A percentile compares a stretch with the other conserved stretches of the same genome.
These are phyloP conservation scores for Metarhizium sp. DNA, from an alignment of 2,329 filamentous ascomycete genomes.

Conservation along the genomic window DNA sequence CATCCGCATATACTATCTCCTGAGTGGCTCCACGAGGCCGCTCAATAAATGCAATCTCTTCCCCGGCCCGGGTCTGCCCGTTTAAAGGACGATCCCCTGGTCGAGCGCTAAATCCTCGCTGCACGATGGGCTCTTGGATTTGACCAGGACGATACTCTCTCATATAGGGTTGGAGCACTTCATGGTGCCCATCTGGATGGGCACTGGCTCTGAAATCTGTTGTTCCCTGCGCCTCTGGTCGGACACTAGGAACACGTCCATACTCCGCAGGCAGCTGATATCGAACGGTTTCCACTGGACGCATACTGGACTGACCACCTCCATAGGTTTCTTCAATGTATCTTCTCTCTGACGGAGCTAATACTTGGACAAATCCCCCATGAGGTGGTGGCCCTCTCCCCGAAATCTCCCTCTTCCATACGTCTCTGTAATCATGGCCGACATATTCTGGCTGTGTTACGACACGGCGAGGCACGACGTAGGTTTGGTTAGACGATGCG, in stretches of 20 bases:
- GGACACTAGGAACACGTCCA: slow-evolving; percentile 33
- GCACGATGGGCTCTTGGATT: slow-evolving; percentile 10
- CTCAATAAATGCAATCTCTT: slow-evolving; percentile 36
- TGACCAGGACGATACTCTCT: slow-evolving; percentile 20
- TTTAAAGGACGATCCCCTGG: slow-evolving; percentile 28
- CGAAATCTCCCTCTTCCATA: slow-evolving; percentile 50
- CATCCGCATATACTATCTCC: slow-evolving; percentile 37
- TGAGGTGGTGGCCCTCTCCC: slow-evolving; percentile 34
- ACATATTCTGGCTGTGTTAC: slow-evolving; percentile 54
- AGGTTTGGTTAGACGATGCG: slow-evolving; percentile 39
- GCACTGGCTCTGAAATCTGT: slow-evolving; percentile 18
- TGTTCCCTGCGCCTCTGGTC: slow-evolving; percentile 22
- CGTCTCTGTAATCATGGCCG: slow-evolving; percentile 41
- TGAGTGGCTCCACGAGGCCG: slow-evolving; percentile 29
- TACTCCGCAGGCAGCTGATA: slow-evolving; percentile 34
- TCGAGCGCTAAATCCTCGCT: slow-evolving; percentile 29
- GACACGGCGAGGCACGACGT: slow-evolving; percentile 41
- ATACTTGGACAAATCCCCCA: slow-evolving; percentile 39
- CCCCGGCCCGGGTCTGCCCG: slow-evolving; percentile 14
- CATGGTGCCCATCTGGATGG: slow-evolving; percentile 19
- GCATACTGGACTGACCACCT: slow-evolving; percentile 46
- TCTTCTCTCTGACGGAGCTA: slow-evolving; percentile 30
- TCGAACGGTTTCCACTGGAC: slow-evolving; percentile 37
- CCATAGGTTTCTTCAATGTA: slow-evolving; percentile 39
- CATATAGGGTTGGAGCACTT: slow-evolving; percentile 22